These are phyloP conservation scores for Corynascus novoguineensis DNA, from an alignment of 495 filamentous ascomycete genomes.

Conservation along the genomic window DNA sequence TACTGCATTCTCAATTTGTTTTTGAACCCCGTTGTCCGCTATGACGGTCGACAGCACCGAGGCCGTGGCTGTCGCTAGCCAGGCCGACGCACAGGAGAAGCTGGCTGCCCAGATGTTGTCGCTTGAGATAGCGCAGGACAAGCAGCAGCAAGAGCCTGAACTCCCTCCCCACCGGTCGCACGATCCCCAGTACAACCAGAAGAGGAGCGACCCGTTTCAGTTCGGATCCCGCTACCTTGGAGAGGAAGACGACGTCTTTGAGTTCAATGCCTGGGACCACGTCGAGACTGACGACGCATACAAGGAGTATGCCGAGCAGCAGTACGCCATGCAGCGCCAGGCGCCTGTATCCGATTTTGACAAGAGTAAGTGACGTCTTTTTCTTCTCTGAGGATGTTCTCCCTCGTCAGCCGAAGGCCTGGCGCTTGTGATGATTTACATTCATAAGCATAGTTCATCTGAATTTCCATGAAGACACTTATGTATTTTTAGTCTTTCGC, in stretches of 20 bases:
- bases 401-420: conserved; percentile 2
- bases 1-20: conserved; percentile 7
- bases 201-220: conserved; percentile 85
- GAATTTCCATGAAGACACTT: conserved; percentile 50
- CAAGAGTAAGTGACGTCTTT: conserved; percentile 46
- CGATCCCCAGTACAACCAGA: conserved; percentile 58
- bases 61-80: conserved; percentile 6
- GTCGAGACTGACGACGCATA: conserved; percentile 82
- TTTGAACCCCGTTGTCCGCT: background rate
- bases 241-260: conserved; percentile 77
- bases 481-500: conserved; percentile 54
- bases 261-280: conserved; percentile 98
- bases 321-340: conserved; percentile 75
- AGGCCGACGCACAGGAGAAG: conserved; percentile 18
- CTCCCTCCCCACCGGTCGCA: conserved; percentile 48
- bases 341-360: conserved; percentile 84
- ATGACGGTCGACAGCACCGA: conserved; percentile 20
- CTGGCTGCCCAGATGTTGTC: conserved; percentile 28
- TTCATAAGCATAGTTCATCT: conserved; percentile 59
- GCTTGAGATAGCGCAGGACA: conserved; percentile 25
- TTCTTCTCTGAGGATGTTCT: conserved; percentile 9
- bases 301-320: conserved; percentile 70
- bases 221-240: conserved; percentile 86
- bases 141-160: conserved; percentile 5
- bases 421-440: conserved; percentile 51